Evolutionary conservation across 495 filamentous ascomycete genomes (phyloP).

Genomic region (Annulohypoxylon maeteangense): DNA sequence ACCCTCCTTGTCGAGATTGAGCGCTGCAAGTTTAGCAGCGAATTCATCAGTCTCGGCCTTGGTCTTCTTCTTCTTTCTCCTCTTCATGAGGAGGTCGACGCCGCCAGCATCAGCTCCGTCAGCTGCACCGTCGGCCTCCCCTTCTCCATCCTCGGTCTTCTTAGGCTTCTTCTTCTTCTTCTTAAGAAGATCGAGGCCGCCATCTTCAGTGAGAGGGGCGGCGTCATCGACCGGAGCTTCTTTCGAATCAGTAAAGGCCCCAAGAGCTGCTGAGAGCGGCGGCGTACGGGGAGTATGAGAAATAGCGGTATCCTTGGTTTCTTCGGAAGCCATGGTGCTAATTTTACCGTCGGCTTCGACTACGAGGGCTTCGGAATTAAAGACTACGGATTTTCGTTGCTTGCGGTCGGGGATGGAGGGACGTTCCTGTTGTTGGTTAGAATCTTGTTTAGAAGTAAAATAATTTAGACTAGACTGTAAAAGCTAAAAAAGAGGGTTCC

Average conservation of each 20-base stretch:
- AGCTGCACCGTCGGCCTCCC: constrained; percentile 63
- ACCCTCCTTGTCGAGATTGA: constrained; percentile 86
- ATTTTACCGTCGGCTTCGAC: constrained; percentile 87
- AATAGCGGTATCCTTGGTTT: constrained; percentile 74
- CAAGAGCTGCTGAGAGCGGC: constrained; percentile 61
- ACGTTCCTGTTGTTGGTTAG: constrained; percentile 49
- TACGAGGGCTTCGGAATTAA: constrained; percentile 83
- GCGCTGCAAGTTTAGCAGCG: constrained; percentile 68
- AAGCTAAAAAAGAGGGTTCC: not conserved
- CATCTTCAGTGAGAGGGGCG: constrained; percentile 62
- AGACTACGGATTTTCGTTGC: constrained; percentile 90
- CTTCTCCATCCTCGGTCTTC: constrained; percentile 73
- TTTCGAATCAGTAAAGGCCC: constrained; percentile 60
- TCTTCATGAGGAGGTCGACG: constrained; percentile 85
- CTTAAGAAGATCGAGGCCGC: constrained; percentile 59
- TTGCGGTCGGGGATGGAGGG: constrained; percentile 58
- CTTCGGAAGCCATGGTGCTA: constrained; percentile 70
- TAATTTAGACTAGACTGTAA: not conserved
- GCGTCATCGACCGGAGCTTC: constrained; percentile 57
- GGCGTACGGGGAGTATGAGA: constrained; percentile 74
- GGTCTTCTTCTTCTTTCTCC: constrained; percentile 96
- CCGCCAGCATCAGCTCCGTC: constrained; percentile 60
- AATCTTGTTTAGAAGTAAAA: constrained; percentile 18
- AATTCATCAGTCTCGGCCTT: constrained; percentile 71
- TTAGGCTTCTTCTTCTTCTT: constrained; percentile 84